A percentile compares a stretch with the other conserved stretches of the same genome.
Conservation (phyloP, 2,329 filamentous ascomycete genomes). For the Penicillium sp. region DNA sequence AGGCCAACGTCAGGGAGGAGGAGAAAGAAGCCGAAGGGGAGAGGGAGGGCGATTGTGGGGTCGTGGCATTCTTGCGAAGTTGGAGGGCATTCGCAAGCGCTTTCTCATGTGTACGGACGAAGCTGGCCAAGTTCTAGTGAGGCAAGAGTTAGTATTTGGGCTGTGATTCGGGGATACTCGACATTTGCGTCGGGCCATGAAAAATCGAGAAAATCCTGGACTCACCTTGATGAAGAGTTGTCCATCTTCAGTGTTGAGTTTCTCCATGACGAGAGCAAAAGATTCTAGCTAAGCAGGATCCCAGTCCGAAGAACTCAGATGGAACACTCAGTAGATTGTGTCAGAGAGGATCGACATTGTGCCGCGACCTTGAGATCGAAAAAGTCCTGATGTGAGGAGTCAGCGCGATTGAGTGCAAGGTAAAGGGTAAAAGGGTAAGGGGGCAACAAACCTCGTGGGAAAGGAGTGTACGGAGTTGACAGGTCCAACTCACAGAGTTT, state of each 20-base stretch:
- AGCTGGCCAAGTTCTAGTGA: conserved; percentile 80
- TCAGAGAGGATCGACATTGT: conserved; percentile 34
- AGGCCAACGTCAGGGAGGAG: conserved; percentile 66
- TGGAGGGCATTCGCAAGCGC: conserved; percentile 93
- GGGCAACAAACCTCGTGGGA: conserved; percentile 3
- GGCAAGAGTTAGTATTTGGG: background rate
- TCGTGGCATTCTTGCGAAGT: conserved; percentile 67
- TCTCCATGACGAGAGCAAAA: conserved; percentile 41
- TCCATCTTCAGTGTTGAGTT: conserved; percentile 48
- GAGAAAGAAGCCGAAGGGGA: conserved; percentile 58
- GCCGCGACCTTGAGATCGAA: conserved; percentile 19
- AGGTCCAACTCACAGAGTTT: conserved; percentile 3
- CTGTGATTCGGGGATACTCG: background rate
- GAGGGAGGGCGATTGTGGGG: conserved; percentile 46
- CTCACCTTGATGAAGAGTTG: conserved; percentile 47
- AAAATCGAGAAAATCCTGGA: background rate
- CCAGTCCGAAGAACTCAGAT: conserved; percentile 32
- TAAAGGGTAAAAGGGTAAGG: background rate
- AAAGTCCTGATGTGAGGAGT: conserved; percentile 15
- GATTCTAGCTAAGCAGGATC: conserved; percentile 28
- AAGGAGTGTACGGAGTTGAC: conserved; percentile 14
- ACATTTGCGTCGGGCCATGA: background rate
- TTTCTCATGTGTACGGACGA: conserved; percentile 96
- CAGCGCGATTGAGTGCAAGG: conserved; percentile 3
- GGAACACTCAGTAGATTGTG: conserved; percentile 33